Evolutionary conservation across 495 filamentous ascomycete species (phyloP).

Genomic region (Margaritispora aquatica): DNA sequence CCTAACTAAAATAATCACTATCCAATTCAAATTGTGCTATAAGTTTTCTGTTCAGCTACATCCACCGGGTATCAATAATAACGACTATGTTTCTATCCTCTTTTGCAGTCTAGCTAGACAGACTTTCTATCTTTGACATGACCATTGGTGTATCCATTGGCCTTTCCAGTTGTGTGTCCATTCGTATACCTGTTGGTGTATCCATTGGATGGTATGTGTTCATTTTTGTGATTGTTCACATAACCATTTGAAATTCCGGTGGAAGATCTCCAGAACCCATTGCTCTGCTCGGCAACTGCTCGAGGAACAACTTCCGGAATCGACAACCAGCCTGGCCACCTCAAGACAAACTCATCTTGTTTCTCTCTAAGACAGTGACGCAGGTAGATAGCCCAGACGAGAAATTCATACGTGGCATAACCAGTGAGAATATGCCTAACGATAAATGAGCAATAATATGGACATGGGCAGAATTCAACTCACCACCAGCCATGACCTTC

Average conservation of each 20-base stretch:
- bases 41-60: neutral
- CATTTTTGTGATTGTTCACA: neutral
- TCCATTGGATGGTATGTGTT: neutral
- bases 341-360: constrained; percentile 39
- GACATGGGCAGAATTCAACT: constrained; percentile 27
- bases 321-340: constrained; percentile 33
- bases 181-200: neutral
- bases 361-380: constrained; percentile 39
- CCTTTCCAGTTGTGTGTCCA: neutral
- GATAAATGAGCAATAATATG: neutral
- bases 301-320: constrained; percentile 28
- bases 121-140: constrained; percentile 2
- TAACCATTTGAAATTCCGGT: constrained; percentile 5
- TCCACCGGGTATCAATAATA: neutral
- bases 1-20: no score
- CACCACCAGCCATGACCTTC: constrained; percentile 99
- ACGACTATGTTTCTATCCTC: neutral
- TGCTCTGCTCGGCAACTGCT: neutral
- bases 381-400: constrained; percentile 43
- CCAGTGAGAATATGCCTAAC: constrained; percentile 44
- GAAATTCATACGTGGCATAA: constrained; percentile 40
- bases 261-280: neutral
- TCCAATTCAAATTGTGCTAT: no score
- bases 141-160: neutral
- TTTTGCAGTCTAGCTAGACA: neutral